Evolutionary conservation across 2,329 filamentous ascomycete species (phyloP).

Genomic region (Talaromyces pinophilus): DNA sequence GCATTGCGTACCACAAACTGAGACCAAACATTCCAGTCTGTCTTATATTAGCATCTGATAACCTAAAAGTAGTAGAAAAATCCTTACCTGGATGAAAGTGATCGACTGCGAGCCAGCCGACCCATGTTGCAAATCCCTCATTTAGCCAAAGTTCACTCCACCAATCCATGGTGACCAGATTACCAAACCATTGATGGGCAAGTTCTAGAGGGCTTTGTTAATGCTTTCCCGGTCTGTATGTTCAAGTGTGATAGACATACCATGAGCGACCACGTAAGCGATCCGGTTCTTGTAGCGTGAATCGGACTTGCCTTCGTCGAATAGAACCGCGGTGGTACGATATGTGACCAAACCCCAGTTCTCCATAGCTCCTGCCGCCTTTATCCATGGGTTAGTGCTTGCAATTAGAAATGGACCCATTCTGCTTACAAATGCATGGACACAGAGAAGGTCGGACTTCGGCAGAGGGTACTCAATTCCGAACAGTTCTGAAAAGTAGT

Average conservation of each 20-base stretch:
- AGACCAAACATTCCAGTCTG: slow-evolving; percentile 95
- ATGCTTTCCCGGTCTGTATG: not conserved
- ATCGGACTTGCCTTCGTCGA: slow-evolving; percentile 89
- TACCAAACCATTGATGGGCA: slow-evolving; percentile 95
- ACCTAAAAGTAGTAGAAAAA: not conserved
- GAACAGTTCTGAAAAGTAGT: slow-evolving; percentile 94
- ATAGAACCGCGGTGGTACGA: slow-evolving; percentile 91
- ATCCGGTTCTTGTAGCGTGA: slow-evolving; percentile 88
- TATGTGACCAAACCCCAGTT: slow-evolving; percentile 98
- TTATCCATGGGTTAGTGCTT: slow-evolving; percentile 42
- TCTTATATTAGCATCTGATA: slow-evolving; percentile 10
- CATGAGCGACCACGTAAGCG: slow-evolving; percentile 95
- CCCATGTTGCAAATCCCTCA: slow-evolving; percentile 97
- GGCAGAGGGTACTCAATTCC: slow-evolving; percentile 89
- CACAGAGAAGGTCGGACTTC: slow-evolving; percentile 86
- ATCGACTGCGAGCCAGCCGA: slow-evolving; percentile 90
- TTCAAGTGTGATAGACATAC: slow-evolving; percentile 29
- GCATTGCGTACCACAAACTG: slow-evolving; percentile 78
- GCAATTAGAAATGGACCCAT: slow-evolving; percentile 24
- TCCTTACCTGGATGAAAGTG: slow-evolving; percentile 74
- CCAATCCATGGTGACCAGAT: slow-evolving; percentile 96
- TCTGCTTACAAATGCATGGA: slow-evolving; percentile 80
- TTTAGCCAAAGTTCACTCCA: slow-evolving; percentile 94
- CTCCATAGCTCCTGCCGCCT: slow-evolving; percentile 75
- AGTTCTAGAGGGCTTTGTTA: slow-evolving; percentile 59